A percentile compares a stretch with the other conserved stretches of the same genome.
Evolutionary conservation across 306 rosid genomes (phyloP).

Genomic region (Castanea mollissima): DNA sequence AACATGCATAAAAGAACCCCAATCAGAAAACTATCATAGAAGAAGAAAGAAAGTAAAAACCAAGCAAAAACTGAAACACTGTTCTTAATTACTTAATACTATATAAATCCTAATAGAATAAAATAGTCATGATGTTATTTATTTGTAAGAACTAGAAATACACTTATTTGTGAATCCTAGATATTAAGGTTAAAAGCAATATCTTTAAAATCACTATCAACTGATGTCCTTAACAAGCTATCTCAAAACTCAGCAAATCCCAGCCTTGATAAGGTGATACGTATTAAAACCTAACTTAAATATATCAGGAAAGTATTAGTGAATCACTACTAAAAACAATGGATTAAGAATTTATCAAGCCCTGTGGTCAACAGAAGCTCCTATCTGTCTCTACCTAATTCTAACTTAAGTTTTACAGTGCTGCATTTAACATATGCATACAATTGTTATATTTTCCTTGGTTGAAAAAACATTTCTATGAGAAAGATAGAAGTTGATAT

Average conservation of each 20-base stretch:
- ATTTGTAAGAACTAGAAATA: neutral
- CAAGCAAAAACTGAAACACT: neutral
- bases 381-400: neutral
- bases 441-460: neutral
- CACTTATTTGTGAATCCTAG: neutral
- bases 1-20: slow-evolving; percentile 19
- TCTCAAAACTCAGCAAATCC: neutral
- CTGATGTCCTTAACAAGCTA: slow-evolving; percentile 2
- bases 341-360: neutral
- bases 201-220: neutral
- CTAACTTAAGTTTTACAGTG: neutral
- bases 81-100: neutral
- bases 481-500: neutral
- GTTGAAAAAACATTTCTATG: neutral
- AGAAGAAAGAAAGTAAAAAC: neutral
- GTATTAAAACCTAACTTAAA: neutral
- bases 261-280: neutral
- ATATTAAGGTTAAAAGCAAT: neutral
- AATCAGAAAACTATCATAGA: slow-evolving; percentile 2
- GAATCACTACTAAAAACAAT: neutral
- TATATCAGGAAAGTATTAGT: neutral
- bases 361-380: neutral
- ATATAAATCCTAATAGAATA: neutral
- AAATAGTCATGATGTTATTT: neutral
- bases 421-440: neutral